Base-by-base conservation (phyloP, 768 basidiomycete genomes). In the Boletus huronensis region DNA sequence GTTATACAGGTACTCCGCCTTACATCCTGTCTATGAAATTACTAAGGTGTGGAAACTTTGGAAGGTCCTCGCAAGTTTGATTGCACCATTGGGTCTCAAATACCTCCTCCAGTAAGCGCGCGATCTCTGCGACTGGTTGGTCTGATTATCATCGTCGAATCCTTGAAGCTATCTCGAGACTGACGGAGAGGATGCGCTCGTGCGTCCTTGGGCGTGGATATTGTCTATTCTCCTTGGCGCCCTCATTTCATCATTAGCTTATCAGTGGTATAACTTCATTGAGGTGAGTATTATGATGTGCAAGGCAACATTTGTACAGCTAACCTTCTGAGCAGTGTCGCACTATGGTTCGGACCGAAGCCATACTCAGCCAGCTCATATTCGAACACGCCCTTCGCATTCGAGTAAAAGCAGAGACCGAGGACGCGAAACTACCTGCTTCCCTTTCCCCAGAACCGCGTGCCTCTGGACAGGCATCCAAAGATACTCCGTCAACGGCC, bases 201-300 rank as follows among this genome's bases (percentile, higher is more conserved):
- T 48, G 44, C 44, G 34, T 6, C 50, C 50, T 17, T 48, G 50
- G 50, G 50, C 25, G 3, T 52, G 50, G 50, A 52, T 52, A 52
- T 17, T 48, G 9, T 8, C 36, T 28, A 48, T 48, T 11, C 32
- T 52, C 14, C 2, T 52, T 17, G 34, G 50, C n/a, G 32, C 25
- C 8, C 25, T 48, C 26, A 28, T 35, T 23, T 35, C 34, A n/a
- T 35, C 50, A 3, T 16, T 52, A 19, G 29, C 43, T 10, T 52
- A 28, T 47, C 50, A 52, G 2, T 48, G 50, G 50, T 52, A 52
- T 25, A 26, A 48, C 19, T 35, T 28, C 34, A 36, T 48, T 9
- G 50, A 26, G 32, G 50, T 6, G 17, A 52, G 43, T 35, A 25
- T n/a, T 3, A 3, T 52, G 3, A 5, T 52, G 17, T 52, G 6